Conservation (phyloP, 169 alveolate genomes). For the Cryptosporidium ubiquitum region DNA sequence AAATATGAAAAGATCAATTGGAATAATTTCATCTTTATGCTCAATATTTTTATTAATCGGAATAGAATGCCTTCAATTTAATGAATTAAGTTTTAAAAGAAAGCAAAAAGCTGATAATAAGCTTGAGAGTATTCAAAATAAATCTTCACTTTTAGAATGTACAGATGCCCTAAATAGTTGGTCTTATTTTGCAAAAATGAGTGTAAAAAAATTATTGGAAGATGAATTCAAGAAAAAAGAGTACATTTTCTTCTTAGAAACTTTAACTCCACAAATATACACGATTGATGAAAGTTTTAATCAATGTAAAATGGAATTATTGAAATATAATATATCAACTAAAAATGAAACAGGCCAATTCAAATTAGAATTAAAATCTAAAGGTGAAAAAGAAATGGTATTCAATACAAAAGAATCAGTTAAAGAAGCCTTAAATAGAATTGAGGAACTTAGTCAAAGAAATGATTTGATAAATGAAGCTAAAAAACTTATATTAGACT, state of each 20-base stretch:
- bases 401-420: slow-evolving; percentile 13
- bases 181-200: slow-evolving; percentile 19
- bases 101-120: not conserved
- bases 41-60: not conserved
- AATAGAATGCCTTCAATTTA: not conserved
- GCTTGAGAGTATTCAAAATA: not conserved
- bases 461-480: not conserved
- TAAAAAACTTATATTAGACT: not conserved
- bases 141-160: slow-evolving; percentile 27
- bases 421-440: not conserved
- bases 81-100: not conserved
- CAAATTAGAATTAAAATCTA: not conserved
- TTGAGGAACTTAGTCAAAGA: not conserved
- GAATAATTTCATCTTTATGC: not conserved
- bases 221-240: not conserved
- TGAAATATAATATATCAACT: not conserved
- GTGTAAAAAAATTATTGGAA: not conserved
- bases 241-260: not conserved
- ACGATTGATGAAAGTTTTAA: slow-evolving; percentile 9
- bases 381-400: slow-evolving; percentile 1
- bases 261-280: slow-evolving; percentile 10
- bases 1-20: not conserved
- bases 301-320: slow-evolving; percentile 5
- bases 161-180: slow-evolving; percentile 39
- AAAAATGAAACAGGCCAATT: slow-evolving; percentile 15